Conservation (phyloP, 1,139 yeast species). For the Blastobotrys ciferrii region DNA sequence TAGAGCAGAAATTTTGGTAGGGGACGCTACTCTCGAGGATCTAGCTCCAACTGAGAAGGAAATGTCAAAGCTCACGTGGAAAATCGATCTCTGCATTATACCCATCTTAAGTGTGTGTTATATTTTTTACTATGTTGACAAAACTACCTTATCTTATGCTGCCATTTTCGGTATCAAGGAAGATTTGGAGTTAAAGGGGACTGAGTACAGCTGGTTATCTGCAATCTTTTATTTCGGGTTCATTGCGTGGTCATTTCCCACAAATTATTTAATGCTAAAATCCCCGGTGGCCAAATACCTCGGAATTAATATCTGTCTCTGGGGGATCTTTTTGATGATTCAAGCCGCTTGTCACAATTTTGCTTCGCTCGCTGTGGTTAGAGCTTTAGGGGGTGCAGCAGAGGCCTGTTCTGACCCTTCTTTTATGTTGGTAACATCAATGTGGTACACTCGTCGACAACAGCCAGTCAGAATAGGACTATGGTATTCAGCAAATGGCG, state of each 20-base stretch:
- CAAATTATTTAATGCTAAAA: constrained; percentile 49
- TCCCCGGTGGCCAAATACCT: constrained; percentile 54
- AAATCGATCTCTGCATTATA: constrained; percentile 51
- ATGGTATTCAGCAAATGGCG: constrained; percentile 25
- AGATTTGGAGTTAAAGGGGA: constrained; percentile 38
- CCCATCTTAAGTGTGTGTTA: constrained; percentile 57
- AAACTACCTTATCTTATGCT: constrained; percentile 58
- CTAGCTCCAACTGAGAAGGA: constrained; percentile 13
- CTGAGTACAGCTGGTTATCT: constrained; percentile 52
- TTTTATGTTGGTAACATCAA: no score
- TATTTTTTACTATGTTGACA: constrained; percentile 63
- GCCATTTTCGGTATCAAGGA: constrained; percentile 56
- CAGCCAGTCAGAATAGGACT: constrained; percentile 43
- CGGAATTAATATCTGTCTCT: constrained; percentile 44
- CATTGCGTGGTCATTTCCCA: constrained; percentile 53
- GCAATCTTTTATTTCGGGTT: constrained; percentile 58
- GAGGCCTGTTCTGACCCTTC: constrained; percentile 56
- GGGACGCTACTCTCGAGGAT: no score
- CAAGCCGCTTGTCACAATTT: constrained; percentile 47
- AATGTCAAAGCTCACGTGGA: constrained; percentile 38
- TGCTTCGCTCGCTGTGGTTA: constrained; percentile 50
- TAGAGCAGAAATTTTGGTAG: no score
- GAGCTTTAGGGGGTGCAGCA: constrained; percentile 37
- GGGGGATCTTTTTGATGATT: constrained; percentile 50
- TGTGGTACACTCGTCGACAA: no score